Evolutionary conservation across 2,329 filamentous ascomycete species (phyloP), one percentile per base, ranked within the genome.

Genomic region (Colletotrichum karsti): DNA sequence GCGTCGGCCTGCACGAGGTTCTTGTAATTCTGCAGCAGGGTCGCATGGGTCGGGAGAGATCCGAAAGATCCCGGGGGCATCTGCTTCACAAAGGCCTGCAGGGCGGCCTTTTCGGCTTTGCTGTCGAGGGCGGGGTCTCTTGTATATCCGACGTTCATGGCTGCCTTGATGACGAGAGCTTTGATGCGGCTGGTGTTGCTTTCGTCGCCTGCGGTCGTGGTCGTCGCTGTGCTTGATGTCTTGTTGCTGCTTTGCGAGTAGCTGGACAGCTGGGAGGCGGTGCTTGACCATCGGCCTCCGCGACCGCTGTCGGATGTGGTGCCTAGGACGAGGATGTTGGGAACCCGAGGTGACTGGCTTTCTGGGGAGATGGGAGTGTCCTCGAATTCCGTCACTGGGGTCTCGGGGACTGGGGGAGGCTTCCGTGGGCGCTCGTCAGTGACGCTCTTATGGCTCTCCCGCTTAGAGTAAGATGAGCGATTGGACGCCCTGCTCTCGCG

Each of bases 321-420:
- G 3, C 94, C 94, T 0, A 97, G 87, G 0, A 98, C 91, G 57
- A 97, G 86, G 72, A 98, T 97, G 75, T 97, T 97, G 6, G 94
- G 95, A 61, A 94, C 88, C 41, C 90, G 91, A 0, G 91, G 88
- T 7, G 88, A 91, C 48, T 91, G 89, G 71, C 93, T 93, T 63
- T 95, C 93, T 0, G 92, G 92, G 0, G 94, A 97, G 46, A 94
- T 88, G 4, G 93, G 91, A 0, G 92, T 94, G 76, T 98, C 95
- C 77, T 98, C 95, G 73, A 98, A 98, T 72, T 98, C 94, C 5
- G 95, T 98, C 1, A 95, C 95, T 0, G 95, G 95, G 0, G 95
- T 98, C 80, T 98, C 95, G 1, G 95, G 95, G 5, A 91, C 87
- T 2, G 82, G 80, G 3, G 78, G 80, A 18, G 80, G 78, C 60